Evolutionary conservation across 495 filamentous ascomycete species (phyloP).

Genomic region (Podospora appendiculata): DNA sequence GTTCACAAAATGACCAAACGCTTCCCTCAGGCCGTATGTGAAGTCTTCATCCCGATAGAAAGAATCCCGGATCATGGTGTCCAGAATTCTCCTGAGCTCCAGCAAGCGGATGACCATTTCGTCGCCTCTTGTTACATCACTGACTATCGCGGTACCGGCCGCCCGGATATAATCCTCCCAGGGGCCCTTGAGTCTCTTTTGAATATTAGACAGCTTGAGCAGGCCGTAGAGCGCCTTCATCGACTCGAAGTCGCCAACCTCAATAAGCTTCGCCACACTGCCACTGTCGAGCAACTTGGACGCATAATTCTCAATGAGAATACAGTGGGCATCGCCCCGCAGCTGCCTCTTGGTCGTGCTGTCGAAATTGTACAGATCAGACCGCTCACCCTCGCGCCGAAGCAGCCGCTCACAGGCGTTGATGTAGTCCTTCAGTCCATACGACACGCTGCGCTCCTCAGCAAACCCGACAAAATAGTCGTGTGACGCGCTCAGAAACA

Average conservation of each 20-base stretch:
- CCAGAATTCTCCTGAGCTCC: conserved; percentile 71
- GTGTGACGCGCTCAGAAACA: conserved; percentile 58
- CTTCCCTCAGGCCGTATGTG: conserved; percentile 67
- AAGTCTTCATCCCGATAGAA: conserved; percentile 70
- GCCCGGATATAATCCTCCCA: conserved; percentile 73
- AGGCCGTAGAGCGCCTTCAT: conserved; percentile 72
- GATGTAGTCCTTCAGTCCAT: conserved; percentile 63
- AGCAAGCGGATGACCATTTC: conserved; percentile 86
- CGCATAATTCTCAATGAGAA: conserved; percentile 55
- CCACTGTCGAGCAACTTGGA: conserved; percentile 51
- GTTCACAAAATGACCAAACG: conserved; percentile 88
- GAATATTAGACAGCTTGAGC: conserved; percentile 56
- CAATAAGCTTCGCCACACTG: conserved; percentile 61
- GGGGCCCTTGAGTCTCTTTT: conserved; percentile 54
- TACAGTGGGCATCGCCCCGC: conserved; percentile 58
- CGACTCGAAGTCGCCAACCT: conserved; percentile 54
- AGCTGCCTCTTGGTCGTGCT: conserved; percentile 71
- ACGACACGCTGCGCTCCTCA: conserved; percentile 45
- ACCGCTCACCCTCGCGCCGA: conserved; percentile 59
- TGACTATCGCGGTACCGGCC: conserved; percentile 70
- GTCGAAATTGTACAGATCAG: conserved; percentile 72
- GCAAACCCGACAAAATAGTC: conserved; percentile 59
- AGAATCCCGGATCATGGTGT: conserved; percentile 61
- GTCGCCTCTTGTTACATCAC: conserved; percentile 65
- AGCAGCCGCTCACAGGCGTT: conserved; percentile 58